Conservation (phyloP, 371 early-diverging fungal genomes). For the Zychaea mexicana region DNA sequence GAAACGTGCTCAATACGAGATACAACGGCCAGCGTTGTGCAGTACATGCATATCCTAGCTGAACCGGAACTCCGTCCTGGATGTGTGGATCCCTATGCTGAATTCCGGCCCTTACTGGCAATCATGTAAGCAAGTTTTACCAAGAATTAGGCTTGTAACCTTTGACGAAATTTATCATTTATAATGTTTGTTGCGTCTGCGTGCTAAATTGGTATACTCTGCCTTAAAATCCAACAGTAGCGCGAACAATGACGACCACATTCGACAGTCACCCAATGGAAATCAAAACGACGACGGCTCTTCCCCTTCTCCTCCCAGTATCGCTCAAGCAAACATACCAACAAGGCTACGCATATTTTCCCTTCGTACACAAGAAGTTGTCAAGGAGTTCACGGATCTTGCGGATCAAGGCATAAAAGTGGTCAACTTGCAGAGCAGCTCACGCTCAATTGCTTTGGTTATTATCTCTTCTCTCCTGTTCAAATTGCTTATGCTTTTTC, state of each 20-base stretch:
- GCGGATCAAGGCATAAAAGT: not conserved
- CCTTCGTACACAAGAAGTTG: constrained; percentile 40
- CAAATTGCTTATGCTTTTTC: not conserved
- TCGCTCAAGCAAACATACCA: not conserved
- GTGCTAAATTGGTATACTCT: too few species aligned
- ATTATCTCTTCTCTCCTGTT: not conserved
- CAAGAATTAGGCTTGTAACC: too few species aligned
- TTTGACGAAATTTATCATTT: too few species aligned
- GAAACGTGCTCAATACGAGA: constrained; percentile 71
- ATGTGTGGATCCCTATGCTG: constrained; percentile 12
- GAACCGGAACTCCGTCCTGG: constrained; percentile 5
- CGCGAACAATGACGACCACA: too few species aligned
- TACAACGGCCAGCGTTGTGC: constrained; percentile 48
- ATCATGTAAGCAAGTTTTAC: constrained; percentile 64
- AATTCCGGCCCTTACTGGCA: constrained; percentile 49
- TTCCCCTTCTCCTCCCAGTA: not conserved
- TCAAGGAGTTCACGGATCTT: constrained; percentile 2
- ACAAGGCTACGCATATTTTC: constrained; percentile 41
- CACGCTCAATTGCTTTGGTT: not conserved
- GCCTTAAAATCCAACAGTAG: too few species aligned
- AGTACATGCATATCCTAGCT: constrained; percentile 46
- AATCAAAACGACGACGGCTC: not conserved
- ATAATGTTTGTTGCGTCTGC: too few species aligned
- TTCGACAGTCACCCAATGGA: too few species aligned
- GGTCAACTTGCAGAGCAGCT: constrained; percentile 1